phyloP scores from a whole-genome alignment of 176 grass and related monocot species.

The Cenchrus purpureus region DNA sequence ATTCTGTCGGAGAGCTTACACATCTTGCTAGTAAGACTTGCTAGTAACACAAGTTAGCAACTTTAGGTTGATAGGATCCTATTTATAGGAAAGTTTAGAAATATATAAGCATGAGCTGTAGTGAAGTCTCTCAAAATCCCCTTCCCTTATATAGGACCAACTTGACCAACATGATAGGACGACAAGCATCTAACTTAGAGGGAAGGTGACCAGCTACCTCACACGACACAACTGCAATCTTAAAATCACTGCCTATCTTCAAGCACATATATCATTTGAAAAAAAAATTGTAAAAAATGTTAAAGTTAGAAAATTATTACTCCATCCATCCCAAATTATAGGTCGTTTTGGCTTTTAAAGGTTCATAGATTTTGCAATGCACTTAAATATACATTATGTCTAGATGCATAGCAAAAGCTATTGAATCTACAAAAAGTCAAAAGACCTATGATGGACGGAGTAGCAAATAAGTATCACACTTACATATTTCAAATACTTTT shows the following conservation, averaged over 20 bases:
- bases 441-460: too few species aligned
- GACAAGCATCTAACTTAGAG: not conserved
- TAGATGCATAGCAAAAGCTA: too few species aligned
- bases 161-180: constrained; percentile 21
- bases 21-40: constrained; percentile 12
- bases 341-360: too few species aligned
- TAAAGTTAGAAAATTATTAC: not conserved
- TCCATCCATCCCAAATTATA: too few species aligned
- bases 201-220: not conserved
- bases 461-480: not conserved
- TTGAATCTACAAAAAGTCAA: too few species aligned
- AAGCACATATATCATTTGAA: constrained; percentile 1
- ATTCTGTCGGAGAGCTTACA: constrained; percentile 7
- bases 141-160: not conserved
- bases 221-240: not conserved
- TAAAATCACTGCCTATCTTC: not conserved
- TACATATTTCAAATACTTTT: constrained; percentile 7
- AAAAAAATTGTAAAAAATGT: constrained; percentile 7
- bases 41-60: not conserved
- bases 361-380: too few species aligned
- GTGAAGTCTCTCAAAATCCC: not conserved
- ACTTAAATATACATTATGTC: too few species aligned
- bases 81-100: constrained; percentile 4
- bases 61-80: not conserved
- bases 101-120: too few species aligned